These are phyloP conservation scores for Vitis vinifera DNA, from an alignment of 164 flowering plant species.

Conservation along the genomic window ASM3070453v1 NC_081816.1:23456001-23456500, in stretches of 20 bases:
- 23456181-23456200: no score
- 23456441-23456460: neutral
- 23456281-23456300: slow-evolving; percentile 4
- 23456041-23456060: slow-evolving; percentile 1
- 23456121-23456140: neutral
- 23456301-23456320: neutral
- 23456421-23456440: neutral
- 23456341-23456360: neutral
- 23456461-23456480: neutral
- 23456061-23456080: neutral
- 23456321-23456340: neutral
- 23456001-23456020: neutral
- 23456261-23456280: no score
- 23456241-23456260: no score
- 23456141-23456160: neutral
- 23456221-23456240: neutral
- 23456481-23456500: neutral
- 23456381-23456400: neutral
- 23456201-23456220: neutral
- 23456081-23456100: neutral
- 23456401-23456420: neutral
- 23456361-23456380: neutral
- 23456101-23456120: neutral
- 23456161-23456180: neutral
- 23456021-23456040: neutral